These are phyloP conservation scores for Sclerotinia nivalis DNA, from an alignment of 2,329 filamentous ascomycete species.

Conservation along the genomic window DNA sequence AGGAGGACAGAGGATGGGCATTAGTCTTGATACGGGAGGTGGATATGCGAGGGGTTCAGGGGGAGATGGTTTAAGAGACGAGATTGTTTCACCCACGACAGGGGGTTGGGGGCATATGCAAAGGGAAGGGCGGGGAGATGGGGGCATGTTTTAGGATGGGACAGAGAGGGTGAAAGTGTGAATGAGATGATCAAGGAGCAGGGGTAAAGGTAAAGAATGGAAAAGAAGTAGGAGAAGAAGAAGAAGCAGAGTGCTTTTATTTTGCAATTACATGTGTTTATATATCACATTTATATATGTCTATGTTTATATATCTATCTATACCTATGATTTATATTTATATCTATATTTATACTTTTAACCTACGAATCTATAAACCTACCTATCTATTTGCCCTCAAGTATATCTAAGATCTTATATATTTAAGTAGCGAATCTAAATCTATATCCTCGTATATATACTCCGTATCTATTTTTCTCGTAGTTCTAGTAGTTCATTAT, in stretches of 20 bases:
- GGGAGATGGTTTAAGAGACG: background rate
- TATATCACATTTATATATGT: background rate
- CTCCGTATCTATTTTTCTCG: no score
- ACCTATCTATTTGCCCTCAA: no score
- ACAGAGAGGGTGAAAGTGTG: background rate
- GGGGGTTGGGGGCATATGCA: background rate
- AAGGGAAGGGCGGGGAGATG: background rate
- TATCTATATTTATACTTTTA: no score
- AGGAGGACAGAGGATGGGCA: background rate
- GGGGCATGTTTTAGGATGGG: slow-evolving; percentile 14
- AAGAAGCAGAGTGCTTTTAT: background rate
- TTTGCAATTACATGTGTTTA: background rate
- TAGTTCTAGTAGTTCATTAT: no score
- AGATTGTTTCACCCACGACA: slow-evolving; percentile 7
- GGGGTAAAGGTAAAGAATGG: no score
- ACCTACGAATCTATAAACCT: no score
- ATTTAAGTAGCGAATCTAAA: no score
- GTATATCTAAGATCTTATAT: no score
- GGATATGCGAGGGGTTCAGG: background rate
- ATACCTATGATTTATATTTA: no score
- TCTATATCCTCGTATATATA: no score
- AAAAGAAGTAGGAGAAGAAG: background rate
- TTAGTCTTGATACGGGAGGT: slow-evolving; percentile 9
- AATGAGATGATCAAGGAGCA: background rate
- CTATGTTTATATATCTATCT: background rate